Base-by-base conservation (phyloP, 345 rosid species). In the Rhizophora apiculata region DNA sequence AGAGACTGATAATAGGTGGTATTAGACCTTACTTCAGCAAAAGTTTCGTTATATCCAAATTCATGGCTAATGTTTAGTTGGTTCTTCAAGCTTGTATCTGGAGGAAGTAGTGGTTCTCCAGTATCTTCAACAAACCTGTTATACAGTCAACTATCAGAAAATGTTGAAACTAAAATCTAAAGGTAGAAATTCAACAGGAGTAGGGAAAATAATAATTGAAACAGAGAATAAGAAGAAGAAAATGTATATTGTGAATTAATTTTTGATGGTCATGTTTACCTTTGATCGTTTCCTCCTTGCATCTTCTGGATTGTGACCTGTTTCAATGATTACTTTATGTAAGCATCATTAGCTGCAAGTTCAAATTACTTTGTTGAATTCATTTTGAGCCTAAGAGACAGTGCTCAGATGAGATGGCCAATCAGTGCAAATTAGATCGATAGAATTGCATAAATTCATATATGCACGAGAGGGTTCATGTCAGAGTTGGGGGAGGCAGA, bases 51-150 rank as follows among this genome's bases (percentile, higher is more conserved):
- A 66, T 70, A 70, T 63, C 80, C 88, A 32, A 84, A 85, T 39
- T 65, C 39, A 51, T 78, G 68, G 69, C 72, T 81, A 74, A 76
- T 83, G 82, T 79, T 81, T 61, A 64, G 82, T 80, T 80, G 81
- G 68, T 80, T 85, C 74, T 79, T 84, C 68, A 85, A 77, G 82
- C 84, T 85, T 52, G 72, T 79, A 54, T 78, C 91, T 21, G 74
- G 72, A 57, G 71, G 61, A 63, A 82, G 78, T 71, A 77, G 49
- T 55, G 74, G 77, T 64, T 71, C 79, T 66, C 70, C 90, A 75
- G 74, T 70, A 63, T 85, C 92, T 79, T 81, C 93, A 56, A 67
- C 63, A 68, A 72, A 73, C 70, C 76, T 68, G 73, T 26, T 62
- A 62, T 63, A 27, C 29, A 3, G 78, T 68, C 22, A 48, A 73